These are phyloP conservation scores for Linaria vulgaris DNA, from an alignment of 257 asterid genomes.

Conservation along the genomic window DNA sequence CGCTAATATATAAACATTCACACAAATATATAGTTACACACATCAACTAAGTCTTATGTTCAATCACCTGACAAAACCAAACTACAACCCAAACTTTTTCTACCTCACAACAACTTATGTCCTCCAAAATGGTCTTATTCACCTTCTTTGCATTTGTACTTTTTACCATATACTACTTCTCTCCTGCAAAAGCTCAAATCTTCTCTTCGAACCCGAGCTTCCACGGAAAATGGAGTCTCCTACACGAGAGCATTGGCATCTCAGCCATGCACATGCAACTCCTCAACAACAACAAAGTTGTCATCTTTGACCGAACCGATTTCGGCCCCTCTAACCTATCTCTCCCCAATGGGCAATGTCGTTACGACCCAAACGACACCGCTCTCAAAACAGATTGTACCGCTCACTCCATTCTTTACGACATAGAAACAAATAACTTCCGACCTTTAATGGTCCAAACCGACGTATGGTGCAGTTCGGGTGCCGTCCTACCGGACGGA, in stretches of 20 bases:
- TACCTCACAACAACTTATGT: slow-evolving; percentile 15
- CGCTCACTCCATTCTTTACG: slow-evolving; percentile 67
- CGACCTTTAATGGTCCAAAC: slow-evolving; percentile 55
- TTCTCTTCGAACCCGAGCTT: slow-evolving; percentile 13
- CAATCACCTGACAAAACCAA: slow-evolving; percentile 28
- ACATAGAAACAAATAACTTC: slow-evolving; percentile 31
- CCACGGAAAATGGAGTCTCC: slow-evolving; percentile 40
- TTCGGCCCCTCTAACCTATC: slow-evolving; percentile 68
- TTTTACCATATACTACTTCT: slow-evolving; percentile 9
- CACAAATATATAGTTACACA: not conserved
- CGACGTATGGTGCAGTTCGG: slow-evolving; percentile 86
- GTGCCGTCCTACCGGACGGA: slow-evolving; percentile 57
- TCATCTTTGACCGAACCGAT: slow-evolving; percentile 68
- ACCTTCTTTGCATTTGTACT: slow-evolving; percentile 17
- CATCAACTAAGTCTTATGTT: no score
- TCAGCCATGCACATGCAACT: slow-evolving; percentile 92
- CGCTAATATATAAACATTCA: not conserved
- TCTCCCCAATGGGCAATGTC: slow-evolving; percentile 45
- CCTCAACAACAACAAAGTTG: slow-evolving; percentile 53
- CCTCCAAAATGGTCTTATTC: slow-evolving; percentile 19
- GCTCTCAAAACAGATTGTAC: slow-evolving; percentile 54
- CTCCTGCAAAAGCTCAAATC: slow-evolving; percentile 16
- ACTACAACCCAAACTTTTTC: slow-evolving; percentile 15
- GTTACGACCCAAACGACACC: slow-evolving; percentile 42
- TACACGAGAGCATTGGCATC: slow-evolving; percentile 56